phyloP scores from a whole-genome alignment of 306 rosid genomes.

The Ormosia semicastrata region DNA sequence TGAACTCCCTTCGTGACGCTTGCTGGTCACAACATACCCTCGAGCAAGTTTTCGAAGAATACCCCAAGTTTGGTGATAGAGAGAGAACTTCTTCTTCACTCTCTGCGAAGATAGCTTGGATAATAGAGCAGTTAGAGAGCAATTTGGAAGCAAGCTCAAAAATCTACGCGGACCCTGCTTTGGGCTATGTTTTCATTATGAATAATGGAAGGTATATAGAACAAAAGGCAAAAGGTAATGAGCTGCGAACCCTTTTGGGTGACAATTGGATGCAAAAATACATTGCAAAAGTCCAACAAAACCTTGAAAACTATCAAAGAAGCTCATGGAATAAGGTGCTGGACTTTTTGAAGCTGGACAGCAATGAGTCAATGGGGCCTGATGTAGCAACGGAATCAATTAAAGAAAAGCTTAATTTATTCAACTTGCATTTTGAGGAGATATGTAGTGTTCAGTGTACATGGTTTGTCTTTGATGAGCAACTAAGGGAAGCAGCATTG shows the following conservation, averaged over 20 bases:
- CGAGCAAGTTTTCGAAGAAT: constrained; percentile 44
- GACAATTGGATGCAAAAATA: neutral
- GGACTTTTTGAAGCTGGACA: too few species aligned
- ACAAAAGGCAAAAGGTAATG: neutral
- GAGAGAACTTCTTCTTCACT: neutral
- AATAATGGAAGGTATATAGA: constrained; percentile 61
- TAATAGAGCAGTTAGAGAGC: constrained; percentile 68
- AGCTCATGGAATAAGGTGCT: too few species aligned
- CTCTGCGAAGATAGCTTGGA: constrained; percentile 59
- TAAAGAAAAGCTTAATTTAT: too few species aligned
- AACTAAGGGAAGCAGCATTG: too few species aligned
- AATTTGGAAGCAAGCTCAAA: constrained; percentile 66
- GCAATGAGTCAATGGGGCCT: too few species aligned
- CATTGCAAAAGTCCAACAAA: too few species aligned
- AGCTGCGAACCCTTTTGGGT: neutral
- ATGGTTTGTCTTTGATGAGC: too few species aligned
- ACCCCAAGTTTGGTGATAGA: too few species aligned
- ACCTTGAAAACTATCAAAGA: too few species aligned
- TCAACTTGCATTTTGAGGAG: too few species aligned
- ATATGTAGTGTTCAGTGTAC: too few species aligned
- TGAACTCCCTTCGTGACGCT: constrained; percentile 69
- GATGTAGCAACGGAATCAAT: too few species aligned
- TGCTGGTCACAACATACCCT: constrained; percentile 57
- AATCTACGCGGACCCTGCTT: neutral
- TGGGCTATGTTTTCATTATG: constrained; percentile 57